These are phyloP conservation scores for Haematococcus sp. DNA, from an alignment of 139 green algal genomes.

Conservation along the genomic window DNA sequence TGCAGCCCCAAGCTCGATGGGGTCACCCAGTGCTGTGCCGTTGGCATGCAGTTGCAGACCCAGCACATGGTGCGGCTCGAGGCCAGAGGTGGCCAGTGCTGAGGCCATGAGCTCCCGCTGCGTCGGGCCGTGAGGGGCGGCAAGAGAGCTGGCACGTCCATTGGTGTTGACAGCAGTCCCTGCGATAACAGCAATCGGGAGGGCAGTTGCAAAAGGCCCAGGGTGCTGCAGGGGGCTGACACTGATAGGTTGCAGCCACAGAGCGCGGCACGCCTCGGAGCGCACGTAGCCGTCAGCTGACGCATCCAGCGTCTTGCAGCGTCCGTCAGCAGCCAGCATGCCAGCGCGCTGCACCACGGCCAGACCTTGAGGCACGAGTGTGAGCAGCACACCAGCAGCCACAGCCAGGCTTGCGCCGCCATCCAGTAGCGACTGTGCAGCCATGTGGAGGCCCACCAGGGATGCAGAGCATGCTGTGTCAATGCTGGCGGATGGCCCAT, in stretches of 20 bases:
- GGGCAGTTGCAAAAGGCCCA: conserved; percentile 25
- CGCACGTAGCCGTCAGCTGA: conserved; percentile 70
- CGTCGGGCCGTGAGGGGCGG: conserved; percentile 78
- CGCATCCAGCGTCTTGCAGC: conserved; percentile 69
- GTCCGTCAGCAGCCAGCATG: conserved; percentile 65
- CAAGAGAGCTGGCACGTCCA: conserved; percentile 78
- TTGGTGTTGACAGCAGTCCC: conserved; percentile 85
- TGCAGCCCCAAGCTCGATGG: conserved; percentile 56
- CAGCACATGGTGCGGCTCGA: conserved; percentile 19
- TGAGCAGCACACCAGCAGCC: conserved; percentile 48
- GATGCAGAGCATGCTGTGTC: conserved; percentile 73
- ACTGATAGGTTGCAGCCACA: conserved; percentile 27
- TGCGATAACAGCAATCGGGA: conserved; percentile 36
- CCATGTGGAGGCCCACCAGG: conserved; percentile 59
- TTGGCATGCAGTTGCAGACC: conserved; percentile 67
- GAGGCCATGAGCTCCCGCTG: conserved; percentile 63
- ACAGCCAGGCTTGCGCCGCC: conserved; percentile 22
- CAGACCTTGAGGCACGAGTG: conserved; percentile 31
- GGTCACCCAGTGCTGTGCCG: conserved; percentile 60
- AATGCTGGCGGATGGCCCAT: conserved; percentile 61
- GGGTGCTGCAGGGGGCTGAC: not conserved
- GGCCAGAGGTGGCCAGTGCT: conserved; percentile 31
- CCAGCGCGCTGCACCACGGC: conserved; percentile 36
- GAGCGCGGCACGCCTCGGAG: conserved; percentile 50
- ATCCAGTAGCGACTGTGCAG: not conserved